Evolutionary conservation across 148 eudicot species (phyloP).

Genomic region (Fagopyrum homotropicum): DNA sequence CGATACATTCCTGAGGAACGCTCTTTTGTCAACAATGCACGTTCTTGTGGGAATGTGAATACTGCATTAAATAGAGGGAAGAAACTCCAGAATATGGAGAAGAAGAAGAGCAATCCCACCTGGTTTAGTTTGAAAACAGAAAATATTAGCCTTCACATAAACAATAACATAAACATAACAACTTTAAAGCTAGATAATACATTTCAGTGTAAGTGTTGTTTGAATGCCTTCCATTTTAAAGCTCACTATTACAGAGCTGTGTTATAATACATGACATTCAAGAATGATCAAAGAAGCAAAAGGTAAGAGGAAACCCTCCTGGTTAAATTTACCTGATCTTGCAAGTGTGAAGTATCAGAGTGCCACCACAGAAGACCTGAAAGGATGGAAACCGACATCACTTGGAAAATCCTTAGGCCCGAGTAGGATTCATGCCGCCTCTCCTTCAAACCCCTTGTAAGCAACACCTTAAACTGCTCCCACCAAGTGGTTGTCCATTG

Average conservation of each 20-base stretch:
- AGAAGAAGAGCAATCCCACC: slow-evolving; percentile 86
- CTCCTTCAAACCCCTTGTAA: slow-evolving; percentile 66
- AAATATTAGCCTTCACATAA: background rate
- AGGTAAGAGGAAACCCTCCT: background rate
- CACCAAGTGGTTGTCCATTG: slow-evolving; percentile 80
- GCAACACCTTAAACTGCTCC: slow-evolving; percentile 70
- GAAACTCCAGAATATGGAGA: slow-evolving; percentile 92
- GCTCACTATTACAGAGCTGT: too few relatives aligned
- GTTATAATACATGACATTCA: too few relatives aligned
- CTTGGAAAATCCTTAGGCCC: slow-evolving; percentile 63
- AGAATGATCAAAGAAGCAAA: background rate
- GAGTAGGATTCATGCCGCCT: slow-evolving; percentile 73
- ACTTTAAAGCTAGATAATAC: too few relatives aligned
- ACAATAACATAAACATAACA: background rate
- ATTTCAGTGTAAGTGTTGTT: too few relatives aligned
- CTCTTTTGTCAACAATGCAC: slow-evolving; percentile 61
- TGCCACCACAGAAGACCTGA: slow-evolving; percentile 92
- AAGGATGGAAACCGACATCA: slow-evolving; percentile 55
- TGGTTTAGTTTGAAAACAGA: slow-evolving; percentile 16
- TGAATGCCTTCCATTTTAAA: too few relatives aligned
- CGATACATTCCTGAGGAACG: slow-evolving; percentile 75
- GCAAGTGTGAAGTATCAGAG: slow-evolving; percentile 56
- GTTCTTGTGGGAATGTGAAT: slow-evolving; percentile 80
- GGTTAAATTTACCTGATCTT: slow-evolving; percentile 59
- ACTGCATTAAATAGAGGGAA: slow-evolving; percentile 76